phyloP scores from a whole-genome alignment of 202 grass and related monocot genomes.

The Zizania palustris region DNA sequence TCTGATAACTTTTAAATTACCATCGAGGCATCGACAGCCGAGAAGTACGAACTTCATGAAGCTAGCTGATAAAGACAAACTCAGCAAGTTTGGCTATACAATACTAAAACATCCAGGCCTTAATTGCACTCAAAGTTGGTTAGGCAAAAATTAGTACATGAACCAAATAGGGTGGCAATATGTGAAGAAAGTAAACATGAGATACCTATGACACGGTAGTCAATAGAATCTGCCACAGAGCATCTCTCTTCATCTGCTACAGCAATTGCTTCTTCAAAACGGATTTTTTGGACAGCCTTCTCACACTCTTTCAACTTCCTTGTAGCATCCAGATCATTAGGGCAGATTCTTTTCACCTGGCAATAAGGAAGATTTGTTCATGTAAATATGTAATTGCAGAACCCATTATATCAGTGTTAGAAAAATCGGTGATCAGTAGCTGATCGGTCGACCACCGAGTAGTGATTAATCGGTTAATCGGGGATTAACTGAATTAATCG shows the following conservation, averaged over 20 bases:
- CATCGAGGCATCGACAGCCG: too few species aligned
- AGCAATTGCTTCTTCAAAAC: conserved; percentile 90
- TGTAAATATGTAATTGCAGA: neutral
- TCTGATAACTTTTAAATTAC: too few species aligned
- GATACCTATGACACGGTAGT: conserved; percentile 75
- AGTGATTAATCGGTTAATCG: too few species aligned
- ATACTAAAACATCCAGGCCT: too few species aligned
- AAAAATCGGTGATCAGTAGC: too few species aligned
- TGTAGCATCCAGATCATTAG: conserved; percentile 86
- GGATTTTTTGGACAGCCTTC: conserved; percentile 87
- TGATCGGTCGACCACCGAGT: too few species aligned
- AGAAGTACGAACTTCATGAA: too few species aligned
- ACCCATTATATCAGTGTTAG: neutral
- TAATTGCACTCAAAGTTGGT: too few species aligned
- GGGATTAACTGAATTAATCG: too few species aligned
- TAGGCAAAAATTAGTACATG: too few species aligned
- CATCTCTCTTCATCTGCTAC: conserved; percentile 50
- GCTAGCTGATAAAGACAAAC: too few species aligned
- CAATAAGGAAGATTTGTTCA: conserved; percentile 17
- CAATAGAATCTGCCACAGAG: conserved; percentile 65
- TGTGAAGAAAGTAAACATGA: conserved; percentile 18
- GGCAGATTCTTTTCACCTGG: conserved; percentile 85
- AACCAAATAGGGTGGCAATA: neutral
- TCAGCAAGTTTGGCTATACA: too few species aligned
- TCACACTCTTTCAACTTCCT: conserved; percentile 95